A percentile compares a stretch with the other conserved stretches of the same genome.
These are phyloP conservation scores for Aspergillus sp. DNA, from an alignment of 2,329 filamentous ascomycete species.

Conservation along the genomic window DNA sequence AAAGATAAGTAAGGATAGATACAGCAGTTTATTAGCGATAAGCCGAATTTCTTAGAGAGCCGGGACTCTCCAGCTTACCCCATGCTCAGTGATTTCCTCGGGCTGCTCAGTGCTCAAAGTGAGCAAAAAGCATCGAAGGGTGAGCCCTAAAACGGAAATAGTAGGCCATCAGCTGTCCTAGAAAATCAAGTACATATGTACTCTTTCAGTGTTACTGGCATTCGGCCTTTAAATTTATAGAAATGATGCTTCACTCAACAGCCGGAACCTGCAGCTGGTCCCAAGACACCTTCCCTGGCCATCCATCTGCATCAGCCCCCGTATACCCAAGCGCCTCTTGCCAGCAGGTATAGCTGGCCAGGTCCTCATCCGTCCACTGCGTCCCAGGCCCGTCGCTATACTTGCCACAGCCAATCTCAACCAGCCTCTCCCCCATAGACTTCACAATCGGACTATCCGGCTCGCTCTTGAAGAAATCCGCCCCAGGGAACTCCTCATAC, in stretches of 20 bases:
- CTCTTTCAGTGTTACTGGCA: no score
- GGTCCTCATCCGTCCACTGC: constrained; percentile 6
- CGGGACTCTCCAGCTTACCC: no score
- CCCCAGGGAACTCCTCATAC: constrained; percentile 2
- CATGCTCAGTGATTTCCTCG: no score
- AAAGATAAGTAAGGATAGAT: no score
- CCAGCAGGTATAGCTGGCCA: constrained; percentile 5
- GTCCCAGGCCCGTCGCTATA: neutral
- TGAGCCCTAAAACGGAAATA: no score
- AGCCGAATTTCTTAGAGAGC: no score
- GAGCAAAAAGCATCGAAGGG: no score
- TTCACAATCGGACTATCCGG: neutral
- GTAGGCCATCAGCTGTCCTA: no score
- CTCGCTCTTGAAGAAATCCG: neutral
- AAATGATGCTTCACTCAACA: neutral
- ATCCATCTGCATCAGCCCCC: constrained; percentile 6
- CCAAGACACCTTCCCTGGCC: constrained; percentile 6
- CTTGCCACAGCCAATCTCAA: constrained; percentile 3
- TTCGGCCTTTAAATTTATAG: no score
- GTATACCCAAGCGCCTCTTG: constrained; percentile 7
- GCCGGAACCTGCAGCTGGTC: constrained; percentile 4
- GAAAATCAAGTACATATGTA: no score
- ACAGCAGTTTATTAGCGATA: no score
- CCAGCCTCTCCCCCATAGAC: constrained; percentile 6
- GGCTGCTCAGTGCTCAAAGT: no score